phyloP scores from a whole-genome alignment of 768 basidiomycete genomes.

The Hygrocybe punicea region DNA sequence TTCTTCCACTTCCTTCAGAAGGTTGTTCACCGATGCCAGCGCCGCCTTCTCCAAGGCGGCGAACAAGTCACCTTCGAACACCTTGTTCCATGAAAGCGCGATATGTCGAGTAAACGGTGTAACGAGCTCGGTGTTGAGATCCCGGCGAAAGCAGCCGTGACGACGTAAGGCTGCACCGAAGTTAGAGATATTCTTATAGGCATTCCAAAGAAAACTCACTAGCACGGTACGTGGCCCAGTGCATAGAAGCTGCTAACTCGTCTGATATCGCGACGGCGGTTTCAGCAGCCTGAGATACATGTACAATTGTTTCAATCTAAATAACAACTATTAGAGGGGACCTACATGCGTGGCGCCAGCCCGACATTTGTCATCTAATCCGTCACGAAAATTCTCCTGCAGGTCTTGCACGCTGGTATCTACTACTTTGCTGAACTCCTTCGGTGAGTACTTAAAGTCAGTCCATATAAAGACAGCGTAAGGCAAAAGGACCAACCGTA shows the following conservation, averaged over 20 bases:
- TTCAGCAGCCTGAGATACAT: slow-evolving; percentile 34
- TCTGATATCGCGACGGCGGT: slow-evolving; percentile 48
- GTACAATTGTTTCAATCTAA: slow-evolving; percentile 4
- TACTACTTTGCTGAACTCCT: slow-evolving; percentile 49
- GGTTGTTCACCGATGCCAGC: slow-evolving; percentile 36
- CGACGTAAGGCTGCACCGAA: slow-evolving; percentile 44
- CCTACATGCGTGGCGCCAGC: slow-evolving; percentile 49
- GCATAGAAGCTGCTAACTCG: slow-evolving; percentile 51
- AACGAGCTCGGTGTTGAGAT: slow-evolving; percentile 57
- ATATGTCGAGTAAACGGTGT: slow-evolving; percentile 58
- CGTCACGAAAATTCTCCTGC: slow-evolving; percentile 49
- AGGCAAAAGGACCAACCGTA: slow-evolving; percentile 28
- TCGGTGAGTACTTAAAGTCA: background rate
- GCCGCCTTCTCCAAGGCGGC: slow-evolving; percentile 43
- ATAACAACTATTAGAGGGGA: slow-evolving; percentile 6
- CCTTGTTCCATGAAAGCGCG: slow-evolving; percentile 53
- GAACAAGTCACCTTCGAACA: slow-evolving; percentile 61
- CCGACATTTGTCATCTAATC: slow-evolving; percentile 57
- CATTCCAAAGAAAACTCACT: slow-evolving; percentile 36
- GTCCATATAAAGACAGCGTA: background rate
- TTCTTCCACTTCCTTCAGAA: slow-evolving; percentile 51
- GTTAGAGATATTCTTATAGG: background rate
- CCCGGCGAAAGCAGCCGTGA: slow-evolving; percentile 53
- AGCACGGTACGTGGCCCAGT: slow-evolving; percentile 59
- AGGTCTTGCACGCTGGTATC: slow-evolving; percentile 46